Evolutionary conservation across 129 eudicot species (phyloP).

Genomic region (Pulicaria dysenterica): DNA sequence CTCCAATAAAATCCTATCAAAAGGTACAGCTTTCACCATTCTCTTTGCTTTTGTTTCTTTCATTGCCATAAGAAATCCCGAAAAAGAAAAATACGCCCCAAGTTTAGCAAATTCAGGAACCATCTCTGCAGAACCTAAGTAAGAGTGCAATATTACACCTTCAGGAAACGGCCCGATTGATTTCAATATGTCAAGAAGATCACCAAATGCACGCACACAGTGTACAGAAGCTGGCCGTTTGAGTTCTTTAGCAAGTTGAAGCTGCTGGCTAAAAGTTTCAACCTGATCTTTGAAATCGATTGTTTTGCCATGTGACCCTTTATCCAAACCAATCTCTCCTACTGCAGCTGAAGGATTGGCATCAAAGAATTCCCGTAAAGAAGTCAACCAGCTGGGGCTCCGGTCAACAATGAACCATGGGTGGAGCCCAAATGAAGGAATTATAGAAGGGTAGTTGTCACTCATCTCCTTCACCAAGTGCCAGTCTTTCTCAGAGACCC

Average conservation of each 20-base stretch:
- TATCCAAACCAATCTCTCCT: constrained; percentile 92
- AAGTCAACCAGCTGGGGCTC: constrained; percentile 62
- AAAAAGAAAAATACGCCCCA: constrained; percentile 92
- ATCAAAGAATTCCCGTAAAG: constrained; percentile 49
- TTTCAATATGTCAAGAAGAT: constrained; percentile 71
- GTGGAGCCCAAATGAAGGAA: constrained; percentile 81
- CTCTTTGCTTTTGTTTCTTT: constrained; percentile 86
- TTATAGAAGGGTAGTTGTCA: constrained; percentile 47
- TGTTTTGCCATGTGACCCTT: constrained; percentile 62
- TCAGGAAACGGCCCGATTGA: constrained; percentile 79
- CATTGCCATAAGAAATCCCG: constrained; percentile 85
- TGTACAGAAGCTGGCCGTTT: constrained; percentile 86
- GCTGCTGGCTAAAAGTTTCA: constrained; percentile 71
- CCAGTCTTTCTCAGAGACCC: constrained; percentile 83
- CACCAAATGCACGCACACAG: constrained; percentile 96
- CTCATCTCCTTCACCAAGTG: constrained; percentile 74
- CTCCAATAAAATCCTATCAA: constrained; percentile 83
- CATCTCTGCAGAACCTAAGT: constrained; percentile 94
- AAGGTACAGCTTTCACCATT: constrained; percentile 74
- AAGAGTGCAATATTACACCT: constrained; percentile 87
- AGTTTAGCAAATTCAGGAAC: constrained; percentile 80
- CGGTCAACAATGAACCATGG: constrained; percentile 70
- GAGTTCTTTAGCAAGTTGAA: constrained; percentile 86
- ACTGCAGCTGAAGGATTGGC: constrained; percentile 78
- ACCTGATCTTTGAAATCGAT: constrained; percentile 72